Base-by-base conservation (phyloP, 805 yeast species). In the Barnettozyma siamensis region DNA sequence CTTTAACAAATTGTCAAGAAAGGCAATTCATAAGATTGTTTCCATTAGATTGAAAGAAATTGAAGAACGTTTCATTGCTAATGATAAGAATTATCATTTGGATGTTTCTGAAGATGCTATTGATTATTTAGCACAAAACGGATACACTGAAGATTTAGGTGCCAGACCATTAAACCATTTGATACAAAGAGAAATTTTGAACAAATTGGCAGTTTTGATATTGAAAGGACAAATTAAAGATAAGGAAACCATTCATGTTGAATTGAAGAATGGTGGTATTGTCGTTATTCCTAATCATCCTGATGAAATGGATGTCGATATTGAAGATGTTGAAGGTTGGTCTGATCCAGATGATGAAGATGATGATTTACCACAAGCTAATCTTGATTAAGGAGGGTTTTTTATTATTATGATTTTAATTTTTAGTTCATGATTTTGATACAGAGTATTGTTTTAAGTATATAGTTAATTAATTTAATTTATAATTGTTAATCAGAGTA, bases 131-230 rank as follows among this genome's bases (percentile, higher is more conserved):
- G 81, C 94, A 52, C 76, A 73, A 55, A 68, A 87, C 54, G 99
- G 99, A 37, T 93, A 89, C 67, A 87, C 96, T 20, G 75, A 82
- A 43, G 96, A 91, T 62, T 70, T 93, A 63, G 99, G 99, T 67
- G 99, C 99, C 7, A 77, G 99, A 62, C 99, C 99, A 44, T 75
- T 93, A 67, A 85, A 85, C 70, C 79, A 98, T 56, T 75, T 93
- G 55, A 91, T 93, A 51, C 97, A 93, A 64, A 75, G 73, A 47
- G 93, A 88, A 62, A 74, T 93, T 16, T 78, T 93, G 62, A 93
- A 93, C 67, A 80, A 73, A 57, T 70, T 93, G 65, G 99, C 99
- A 0, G 75, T 93, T n/a, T 74, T 87, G 65, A 76, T 93, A 38
- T 73, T 93, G 53, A 82, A 80, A 60, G 94, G 94, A 11, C 95